These are phyloP conservation scores for Talaromyces rugulosus DNA, from an alignment of 2,329 filamentous ascomycete genomes.

Conservation along the genomic window DNA sequence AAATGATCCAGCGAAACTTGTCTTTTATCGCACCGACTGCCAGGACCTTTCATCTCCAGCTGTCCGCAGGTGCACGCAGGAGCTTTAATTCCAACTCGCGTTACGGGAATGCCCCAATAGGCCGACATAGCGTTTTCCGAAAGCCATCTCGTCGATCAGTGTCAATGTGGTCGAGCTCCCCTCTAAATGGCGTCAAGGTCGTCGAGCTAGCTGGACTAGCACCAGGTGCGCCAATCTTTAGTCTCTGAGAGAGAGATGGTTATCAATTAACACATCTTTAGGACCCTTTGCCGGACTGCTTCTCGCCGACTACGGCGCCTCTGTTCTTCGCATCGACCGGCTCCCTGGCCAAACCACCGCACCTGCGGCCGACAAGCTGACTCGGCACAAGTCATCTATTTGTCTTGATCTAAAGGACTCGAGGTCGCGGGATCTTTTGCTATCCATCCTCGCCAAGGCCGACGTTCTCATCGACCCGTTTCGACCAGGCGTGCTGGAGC, in stretches of 20 bases:
- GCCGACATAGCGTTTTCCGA: neutral
- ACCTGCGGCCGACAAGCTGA: conserved; percentile 64
- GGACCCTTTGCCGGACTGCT: conserved; percentile 86
- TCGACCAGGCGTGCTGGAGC: conserved; percentile 85
- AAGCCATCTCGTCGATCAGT: neutral
- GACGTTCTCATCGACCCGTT: conserved; percentile 93
- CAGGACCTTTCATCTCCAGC: neutral
- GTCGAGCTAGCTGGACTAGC: conserved; percentile 65
- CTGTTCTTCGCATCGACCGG: conserved; percentile 80
- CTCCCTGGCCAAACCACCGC: conserved; percentile 34
- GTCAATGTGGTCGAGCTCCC: conserved; percentile 24
- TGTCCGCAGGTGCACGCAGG: neutral
- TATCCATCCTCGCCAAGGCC: conserved; percentile 56
- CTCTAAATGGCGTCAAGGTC: conserved; percentile 57
- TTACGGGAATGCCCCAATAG: neutral
- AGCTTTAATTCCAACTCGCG: neutral
- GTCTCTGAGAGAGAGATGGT: too few species aligned
- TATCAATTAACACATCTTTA: conserved; percentile 29
- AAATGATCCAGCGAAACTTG: neutral
- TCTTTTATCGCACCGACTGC: neutral
- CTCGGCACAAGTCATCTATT: conserved; percentile 76
- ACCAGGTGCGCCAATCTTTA: conserved; percentile 46
- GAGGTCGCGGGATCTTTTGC: conserved; percentile 61
- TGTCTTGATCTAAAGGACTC: conserved; percentile 71
- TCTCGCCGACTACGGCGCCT: conserved; percentile 83